Percentiles rank a stretch among this genome's conserved stretches.
Conservation (phyloP, 2,329 filamentous ascomycete species). For the Fusarium buxicola region DNA sequence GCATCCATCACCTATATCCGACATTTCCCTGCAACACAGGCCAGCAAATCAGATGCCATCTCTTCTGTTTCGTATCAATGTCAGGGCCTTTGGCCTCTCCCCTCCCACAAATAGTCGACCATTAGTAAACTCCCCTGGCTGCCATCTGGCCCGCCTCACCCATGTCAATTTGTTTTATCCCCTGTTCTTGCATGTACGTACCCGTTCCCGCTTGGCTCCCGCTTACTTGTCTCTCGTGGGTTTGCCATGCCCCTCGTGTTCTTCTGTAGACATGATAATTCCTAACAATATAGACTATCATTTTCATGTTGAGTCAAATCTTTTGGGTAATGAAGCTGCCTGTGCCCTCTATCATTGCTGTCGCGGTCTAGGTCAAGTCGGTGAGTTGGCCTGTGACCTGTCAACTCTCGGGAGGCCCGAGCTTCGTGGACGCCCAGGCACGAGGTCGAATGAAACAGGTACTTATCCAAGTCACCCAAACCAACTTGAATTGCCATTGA, state of each 20-base stretch:
- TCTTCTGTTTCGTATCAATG: conserved; percentile 1
- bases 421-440: conserved; percentile 18
- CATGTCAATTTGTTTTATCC: conserved; percentile 27
- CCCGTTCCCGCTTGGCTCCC: conserved; percentile 22
- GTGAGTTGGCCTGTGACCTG: conserved; percentile 14
- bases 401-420: conserved; percentile 18
- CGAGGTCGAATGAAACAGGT: too few relatives aligned
- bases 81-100: conserved; percentile 9
- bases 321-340: neutral
- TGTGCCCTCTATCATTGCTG: neutral
- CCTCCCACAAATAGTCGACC: neutral
- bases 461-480: too few relatives aligned
- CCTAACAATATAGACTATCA: neutral
- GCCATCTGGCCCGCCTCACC: neutral
- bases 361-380: conserved; percentile 6
- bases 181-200: conserved; percentile 31
- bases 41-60: neutral
- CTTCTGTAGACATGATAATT: neutral
- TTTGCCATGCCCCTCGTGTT: conserved; percentile 13
- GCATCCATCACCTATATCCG: neutral
- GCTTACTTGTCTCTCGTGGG: conserved; percentile 8
- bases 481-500: too few relatives aligned
- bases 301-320: neutral
- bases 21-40: neutral
- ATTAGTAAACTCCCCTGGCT: conserved; percentile 14